Evolutionary conservation across 2,329 filamentous ascomycete species (phyloP).

Genomic region (Calonectria pseudoreteaudii): DNA sequence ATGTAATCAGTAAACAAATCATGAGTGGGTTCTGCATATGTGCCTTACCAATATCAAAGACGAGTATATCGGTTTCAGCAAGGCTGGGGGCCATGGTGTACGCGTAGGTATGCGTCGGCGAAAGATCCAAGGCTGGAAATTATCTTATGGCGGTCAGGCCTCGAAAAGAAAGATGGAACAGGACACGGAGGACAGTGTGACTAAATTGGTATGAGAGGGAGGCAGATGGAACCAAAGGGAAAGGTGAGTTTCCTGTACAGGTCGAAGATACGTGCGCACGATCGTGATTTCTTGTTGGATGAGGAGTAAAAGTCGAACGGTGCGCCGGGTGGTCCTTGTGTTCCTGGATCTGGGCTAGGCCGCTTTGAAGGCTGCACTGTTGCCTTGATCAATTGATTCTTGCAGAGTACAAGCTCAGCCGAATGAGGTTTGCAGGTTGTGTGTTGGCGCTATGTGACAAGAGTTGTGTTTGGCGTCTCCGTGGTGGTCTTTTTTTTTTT

Average conservation of each 20-base stretch:
- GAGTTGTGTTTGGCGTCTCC: background rate
- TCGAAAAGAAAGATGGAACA: slow-evolving; percentile 13
- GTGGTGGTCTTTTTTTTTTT: slow-evolving; percentile 1
- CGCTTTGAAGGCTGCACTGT: slow-evolving; percentile 24
- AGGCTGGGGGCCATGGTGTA: slow-evolving; percentile 41
- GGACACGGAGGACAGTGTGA: slow-evolving; percentile 1
- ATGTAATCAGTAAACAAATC: background rate
- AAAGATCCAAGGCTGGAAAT: slow-evolving; percentile 28
- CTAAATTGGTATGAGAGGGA: background rate
- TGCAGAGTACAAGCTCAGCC: background rate
- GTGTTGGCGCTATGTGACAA: background rate
- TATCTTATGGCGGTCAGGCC: slow-evolving; percentile 24
- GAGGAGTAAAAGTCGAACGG: slow-evolving; percentile 6
- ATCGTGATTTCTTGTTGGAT: slow-evolving; percentile 2
- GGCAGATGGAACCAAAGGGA: background rate
- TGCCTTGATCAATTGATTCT: background rate
- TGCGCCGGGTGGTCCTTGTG: slow-evolving; percentile 33
- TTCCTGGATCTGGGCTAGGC: slow-evolving; percentile 41
- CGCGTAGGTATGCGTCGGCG: slow-evolving; percentile 22
- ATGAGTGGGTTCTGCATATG: slow-evolving; percentile 22
- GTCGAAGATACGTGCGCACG: background rate
- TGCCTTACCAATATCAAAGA: slow-evolving; percentile 54
- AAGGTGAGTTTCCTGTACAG: background rate
- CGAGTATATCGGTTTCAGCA: slow-evolving; percentile 46
- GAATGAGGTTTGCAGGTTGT: slow-evolving; percentile 15